A percentile compares a stretch with the other conserved stretches of the same genome.
Evolutionary conservation across 306 rosid species (phyloP).

Genomic region (Medicago lupulina): DNA sequence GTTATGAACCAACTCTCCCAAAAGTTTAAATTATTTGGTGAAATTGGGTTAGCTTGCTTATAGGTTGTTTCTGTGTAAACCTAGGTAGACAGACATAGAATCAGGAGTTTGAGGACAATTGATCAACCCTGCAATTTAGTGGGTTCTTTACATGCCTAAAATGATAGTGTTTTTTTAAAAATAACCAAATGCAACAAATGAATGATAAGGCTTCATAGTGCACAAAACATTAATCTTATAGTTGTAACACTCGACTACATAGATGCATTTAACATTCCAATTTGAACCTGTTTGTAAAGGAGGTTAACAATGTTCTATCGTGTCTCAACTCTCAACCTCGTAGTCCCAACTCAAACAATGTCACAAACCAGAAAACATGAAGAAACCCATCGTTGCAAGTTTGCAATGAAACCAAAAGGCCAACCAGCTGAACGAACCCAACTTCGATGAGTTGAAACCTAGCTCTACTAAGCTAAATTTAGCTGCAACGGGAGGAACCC

Average conservation of each 20-base stretch:
- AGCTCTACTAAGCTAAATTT: neutral
- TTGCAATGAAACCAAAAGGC: constrained; percentile 3
- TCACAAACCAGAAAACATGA: neutral
- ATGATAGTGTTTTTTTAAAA: neutral
- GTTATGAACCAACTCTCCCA: neutral
- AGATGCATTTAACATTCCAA: too few species aligned
- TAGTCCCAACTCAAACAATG: neutral
- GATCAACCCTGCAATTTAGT: neutral
- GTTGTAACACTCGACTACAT: neutral
- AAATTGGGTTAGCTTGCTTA: neutral
- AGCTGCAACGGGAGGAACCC: neutral
- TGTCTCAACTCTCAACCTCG: neutral
- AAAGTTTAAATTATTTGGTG: neutral
- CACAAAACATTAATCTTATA: neutral
- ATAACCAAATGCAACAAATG: neutral
- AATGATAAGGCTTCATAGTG: neutral
- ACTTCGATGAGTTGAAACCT: neutral
- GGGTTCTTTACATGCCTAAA: constrained; percentile 5
- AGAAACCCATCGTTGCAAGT: neutral
- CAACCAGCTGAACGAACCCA: neutral
- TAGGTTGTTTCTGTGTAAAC: neutral
- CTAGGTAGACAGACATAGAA: neutral
- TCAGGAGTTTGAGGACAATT: neutral
- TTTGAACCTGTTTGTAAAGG: too few species aligned
- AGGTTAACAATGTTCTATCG: neutral